phyloP scores from a whole-genome alignment of 1,284 basidiomycete genomes.

The Cryptococcus sp. region DNA sequence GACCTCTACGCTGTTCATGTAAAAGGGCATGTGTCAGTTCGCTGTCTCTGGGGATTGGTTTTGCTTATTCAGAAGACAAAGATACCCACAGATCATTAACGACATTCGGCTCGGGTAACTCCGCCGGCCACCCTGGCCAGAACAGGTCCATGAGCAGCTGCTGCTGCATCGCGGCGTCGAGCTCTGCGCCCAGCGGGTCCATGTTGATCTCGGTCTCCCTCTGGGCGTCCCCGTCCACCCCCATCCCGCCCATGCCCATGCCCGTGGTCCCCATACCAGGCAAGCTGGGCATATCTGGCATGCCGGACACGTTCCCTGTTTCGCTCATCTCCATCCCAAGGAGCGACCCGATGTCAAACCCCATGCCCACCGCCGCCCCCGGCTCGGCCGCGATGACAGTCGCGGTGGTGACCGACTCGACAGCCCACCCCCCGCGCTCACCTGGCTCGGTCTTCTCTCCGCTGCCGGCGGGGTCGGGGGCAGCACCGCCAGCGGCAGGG shows the following conservation, averaged over 20 bases:
- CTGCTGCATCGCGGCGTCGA: conserved; percentile 32
- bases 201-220: conserved; percentile 18
- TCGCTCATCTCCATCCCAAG: background rate
- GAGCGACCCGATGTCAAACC: background rate
- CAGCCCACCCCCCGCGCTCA: too few species aligned
- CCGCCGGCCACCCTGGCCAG: conserved; percentile 49
- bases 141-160: conserved; percentile 45
- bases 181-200: conserved; percentile 15
- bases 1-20: conserved; percentile 35
- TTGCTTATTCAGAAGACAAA: background rate
- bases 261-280: background rate
- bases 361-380: too few species aligned
- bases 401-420: too few species aligned
- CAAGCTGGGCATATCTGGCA: background rate
- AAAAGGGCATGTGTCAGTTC: background rate
- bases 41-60: background rate
- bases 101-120: conserved; percentile 47
- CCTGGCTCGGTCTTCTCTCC: too few species aligned
- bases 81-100: conserved; percentile 44
- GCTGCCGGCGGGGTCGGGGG: too few species aligned
- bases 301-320: background rate
- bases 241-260: background rate
- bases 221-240: background rate
- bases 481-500: conserved; percentile 16
- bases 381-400: too few species aligned